Evolutionary conservation across 495 filamentous ascomycete genomes (phyloP).

Genomic region (Podospora sp.): DNA sequence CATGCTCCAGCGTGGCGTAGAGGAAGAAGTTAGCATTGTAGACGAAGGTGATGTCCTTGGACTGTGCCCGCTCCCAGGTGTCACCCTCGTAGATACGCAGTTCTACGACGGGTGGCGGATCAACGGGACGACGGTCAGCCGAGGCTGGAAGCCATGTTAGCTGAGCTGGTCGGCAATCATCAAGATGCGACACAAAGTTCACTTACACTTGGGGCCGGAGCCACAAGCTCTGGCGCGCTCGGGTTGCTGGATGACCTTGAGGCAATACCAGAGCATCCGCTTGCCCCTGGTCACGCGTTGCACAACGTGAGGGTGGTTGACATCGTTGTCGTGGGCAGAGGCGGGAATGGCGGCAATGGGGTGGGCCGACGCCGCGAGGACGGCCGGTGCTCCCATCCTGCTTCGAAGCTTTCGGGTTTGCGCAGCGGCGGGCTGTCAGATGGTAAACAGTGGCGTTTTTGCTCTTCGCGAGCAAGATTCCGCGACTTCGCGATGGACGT

Average conservation of each 20-base stretch:
- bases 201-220: conserved; percentile 90
- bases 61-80: conserved; percentile 54
- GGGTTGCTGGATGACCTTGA: conserved; percentile 92
- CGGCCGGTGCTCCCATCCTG: conserved; percentile 36
- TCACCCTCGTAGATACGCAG: conserved; percentile 83
- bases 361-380: conserved; percentile 33
- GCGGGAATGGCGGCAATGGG: conserved; percentile 32
- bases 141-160: conserved; percentile 62
- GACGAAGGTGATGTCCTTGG: conserved; percentile 84
- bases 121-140: conserved; percentile 93
- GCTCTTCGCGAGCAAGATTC: background rate
- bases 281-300: conserved; percentile 75
- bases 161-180: conserved; percentile 1
- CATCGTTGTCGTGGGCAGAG: conserved; percentile 24
- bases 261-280: conserved; percentile 75
- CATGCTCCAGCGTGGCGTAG: conserved; percentile 87
- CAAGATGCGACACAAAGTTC: conserved; percentile 2
- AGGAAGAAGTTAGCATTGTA: conserved; percentile 99
- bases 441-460: background rate
- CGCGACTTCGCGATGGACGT: background rate
- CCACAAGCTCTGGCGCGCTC: conserved; percentile 96
- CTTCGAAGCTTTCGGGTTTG: background rate
- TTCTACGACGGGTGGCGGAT: conserved; percentile 96
- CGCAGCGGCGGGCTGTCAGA: background rate
- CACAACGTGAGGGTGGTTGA: conserved; percentile 22